A percentile compares a stretch with the other conserved stretches of the same genome.
Evolutionary conservation across 345 rosid genomes (phyloP).

Genomic region (Firmiana major): DNA sequence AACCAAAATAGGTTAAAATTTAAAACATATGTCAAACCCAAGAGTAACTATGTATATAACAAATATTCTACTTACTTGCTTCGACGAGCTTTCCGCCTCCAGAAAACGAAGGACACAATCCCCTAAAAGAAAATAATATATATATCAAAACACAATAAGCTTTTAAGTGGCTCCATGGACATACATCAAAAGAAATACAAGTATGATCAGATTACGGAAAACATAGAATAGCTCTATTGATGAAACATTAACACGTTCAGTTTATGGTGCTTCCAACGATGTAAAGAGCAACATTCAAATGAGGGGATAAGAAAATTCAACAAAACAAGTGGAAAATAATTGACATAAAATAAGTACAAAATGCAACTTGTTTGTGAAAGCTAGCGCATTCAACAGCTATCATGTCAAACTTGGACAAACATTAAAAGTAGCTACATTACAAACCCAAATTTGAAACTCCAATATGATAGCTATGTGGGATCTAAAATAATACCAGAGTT

Average conservation of each 20-base stretch:
- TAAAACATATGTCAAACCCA: background rate
- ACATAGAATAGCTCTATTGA: background rate
- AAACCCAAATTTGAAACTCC: slow-evolving; percentile 1
- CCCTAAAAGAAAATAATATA: slow-evolving; percentile 50
- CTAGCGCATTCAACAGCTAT: background rate
- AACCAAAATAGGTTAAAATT: background rate
- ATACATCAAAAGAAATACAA: slow-evolving; percentile 1
- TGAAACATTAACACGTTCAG: background rate
- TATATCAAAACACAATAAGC: background rate
- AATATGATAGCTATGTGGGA: background rate
- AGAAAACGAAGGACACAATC: slow-evolving; percentile 64
- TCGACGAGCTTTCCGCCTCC: slow-evolving; percentile 78
- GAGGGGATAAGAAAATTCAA: background rate
- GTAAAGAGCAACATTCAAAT: background rate
- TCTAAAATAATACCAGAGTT: background rate
- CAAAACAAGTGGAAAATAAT: background rate
- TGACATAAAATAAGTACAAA: background rate
- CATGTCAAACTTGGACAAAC: background rate
- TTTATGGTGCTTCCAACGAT: slow-evolving; percentile 2
- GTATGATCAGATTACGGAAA: slow-evolving; percentile 9
- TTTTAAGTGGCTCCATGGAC: slow-evolving; percentile 7
- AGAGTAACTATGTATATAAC: background rate
- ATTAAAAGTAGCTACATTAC: background rate
- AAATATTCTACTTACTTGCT: slow-evolving; percentile 66
- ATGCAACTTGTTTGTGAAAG: background rate